Evolutionary conservation across 2,329 filamentous ascomycete genomes (phyloP), one percentile per base, ranked within the genome.

Genomic region (Neopestalotiopsis rosae): DNA sequence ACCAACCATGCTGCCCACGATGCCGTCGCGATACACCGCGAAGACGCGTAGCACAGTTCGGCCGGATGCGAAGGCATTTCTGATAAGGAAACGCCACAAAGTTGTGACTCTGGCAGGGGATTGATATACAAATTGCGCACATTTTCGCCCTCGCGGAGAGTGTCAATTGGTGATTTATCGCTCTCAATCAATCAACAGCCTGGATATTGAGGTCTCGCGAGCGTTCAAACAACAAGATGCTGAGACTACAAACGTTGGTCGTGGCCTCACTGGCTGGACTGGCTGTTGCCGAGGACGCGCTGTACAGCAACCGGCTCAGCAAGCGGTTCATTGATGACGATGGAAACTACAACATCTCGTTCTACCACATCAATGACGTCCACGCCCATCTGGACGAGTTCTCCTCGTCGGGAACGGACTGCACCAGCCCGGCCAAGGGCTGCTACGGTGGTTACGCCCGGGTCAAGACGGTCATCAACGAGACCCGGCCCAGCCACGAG

Each of bases 331-430:
- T 86, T 61, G 83, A 87, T 72, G 77, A 77, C 30, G 75, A 81
- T 4, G 86, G 85, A 45, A 82, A 88, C 72, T 88, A 84, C 76
- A 88, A 88, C 75, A 84, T 89, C 68, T 87, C 89, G 6, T 91
- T 91, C 80, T 91, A 91, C 79, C 90, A 92, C 77, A 85, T 92
- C 82, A 92, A 92, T 75, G 90, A 92, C 75, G 88, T 92, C 14
- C 90, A 92, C 76, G 86, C 90, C 14, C 90, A 92, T 75, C 81
- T 92, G 20, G 89, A 91, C 75, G 79, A 91, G 77, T 92, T 88
- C 78, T 82, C 85, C 34, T 84, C 85, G 14, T 88, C 87, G 0
- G 90, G 90, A 67, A 87, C 88, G 12, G 89, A 91, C 79, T 92
- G 90, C 80, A 86, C 83, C 0, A 79, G 83, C 32, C 85, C 88